These are phyloP conservation scores for Biscogniauxia mediterranea DNA, from an alignment of 2,329 filamentous ascomycete species.

Conservation along the genomic window DNA sequence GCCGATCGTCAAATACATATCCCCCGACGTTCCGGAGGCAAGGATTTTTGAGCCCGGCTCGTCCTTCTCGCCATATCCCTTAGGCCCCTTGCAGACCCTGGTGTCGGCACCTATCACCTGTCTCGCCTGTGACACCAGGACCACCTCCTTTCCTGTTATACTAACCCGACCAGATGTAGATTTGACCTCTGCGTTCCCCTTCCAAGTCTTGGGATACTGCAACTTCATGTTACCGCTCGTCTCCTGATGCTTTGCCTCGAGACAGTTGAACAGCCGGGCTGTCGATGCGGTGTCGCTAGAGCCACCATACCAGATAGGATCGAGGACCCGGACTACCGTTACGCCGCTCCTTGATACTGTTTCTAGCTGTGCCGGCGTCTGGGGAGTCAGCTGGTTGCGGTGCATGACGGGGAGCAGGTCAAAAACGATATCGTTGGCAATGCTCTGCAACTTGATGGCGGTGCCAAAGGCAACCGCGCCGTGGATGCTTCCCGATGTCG, in stretches of 20 bases:
- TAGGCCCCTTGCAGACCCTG: too few relatives aligned
- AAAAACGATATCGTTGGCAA: conserved; percentile 41
- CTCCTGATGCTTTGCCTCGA: conserved; percentile 41
- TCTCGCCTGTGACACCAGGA: too few relatives aligned
- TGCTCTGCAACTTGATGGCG: conserved; percentile 35
- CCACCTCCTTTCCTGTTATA: too few relatives aligned
- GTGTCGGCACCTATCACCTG: too few relatives aligned
- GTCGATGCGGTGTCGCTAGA: conserved; percentile 3
- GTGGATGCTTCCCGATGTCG: conserved; percentile 43
- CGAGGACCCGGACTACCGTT: conserved; percentile 39
- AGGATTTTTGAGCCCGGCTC: too few relatives aligned
- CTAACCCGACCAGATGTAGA: conserved; percentile 24
- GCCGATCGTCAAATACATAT: conserved; percentile 11
- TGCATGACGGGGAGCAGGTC: conserved; percentile 45
- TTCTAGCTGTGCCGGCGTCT: conserved; percentile 31
- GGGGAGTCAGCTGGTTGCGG: conserved; percentile 15
- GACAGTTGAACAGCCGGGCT: conserved; percentile 28
- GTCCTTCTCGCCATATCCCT: too few relatives aligned
- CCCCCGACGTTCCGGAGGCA: not conserved
- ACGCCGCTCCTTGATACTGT: conserved; percentile 46
- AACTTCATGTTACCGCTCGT: conserved; percentile 43
- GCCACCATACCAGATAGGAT: conserved; percentile 43
- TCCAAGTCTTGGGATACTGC: conserved; percentile 48
- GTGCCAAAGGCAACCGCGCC: conserved; percentile 41
- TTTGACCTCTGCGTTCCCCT: conserved; percentile 41